Evolutionary conservation across 106 monocot genomes (phyloP).

Genomic region (Dioscorea dumetorum): DNA sequence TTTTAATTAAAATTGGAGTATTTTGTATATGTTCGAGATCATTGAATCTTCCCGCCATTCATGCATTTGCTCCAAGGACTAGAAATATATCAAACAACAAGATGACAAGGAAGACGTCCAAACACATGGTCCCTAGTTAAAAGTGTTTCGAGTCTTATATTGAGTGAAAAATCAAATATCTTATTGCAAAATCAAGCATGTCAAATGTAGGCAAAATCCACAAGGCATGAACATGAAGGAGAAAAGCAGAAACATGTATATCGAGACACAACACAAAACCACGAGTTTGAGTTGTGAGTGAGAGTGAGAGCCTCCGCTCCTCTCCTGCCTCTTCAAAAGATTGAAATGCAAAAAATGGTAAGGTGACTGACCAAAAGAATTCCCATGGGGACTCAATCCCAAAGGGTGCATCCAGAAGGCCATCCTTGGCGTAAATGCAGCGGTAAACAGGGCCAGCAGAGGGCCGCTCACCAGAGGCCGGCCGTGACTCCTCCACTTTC

Average conservation of each 20-base stretch:
- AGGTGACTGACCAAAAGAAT: slow-evolving; percentile 51
- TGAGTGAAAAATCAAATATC: too few species aligned
- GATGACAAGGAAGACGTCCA: background rate
- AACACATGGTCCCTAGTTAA: background rate
- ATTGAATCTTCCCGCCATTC: too few species aligned
- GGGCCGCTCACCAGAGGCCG: slow-evolving; percentile 40
- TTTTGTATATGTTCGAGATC: too few species aligned
- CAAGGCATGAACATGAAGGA: background rate
- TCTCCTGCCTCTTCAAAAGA: too few species aligned
- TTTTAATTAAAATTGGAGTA: too few species aligned
- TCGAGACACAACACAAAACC: background rate
- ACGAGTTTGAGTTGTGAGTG: background rate
- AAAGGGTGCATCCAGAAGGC: slow-evolving; percentile 43
- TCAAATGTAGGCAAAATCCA: background rate
- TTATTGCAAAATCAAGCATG: too few species aligned
- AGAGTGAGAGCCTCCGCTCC: too few species aligned
- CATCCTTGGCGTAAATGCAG: slow-evolving; percentile 70
- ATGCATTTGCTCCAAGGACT: too few species aligned
- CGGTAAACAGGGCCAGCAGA: slow-evolving; percentile 87
- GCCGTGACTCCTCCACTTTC: slow-evolving; percentile 57
- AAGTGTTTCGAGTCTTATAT: too few species aligned
- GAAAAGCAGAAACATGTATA: background rate
- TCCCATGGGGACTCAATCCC: slow-evolving; percentile 80
- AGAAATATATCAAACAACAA: background rate
- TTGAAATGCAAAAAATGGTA: too few species aligned